Conservation (phyloP, 768 basidiomycete genomes). For the Leccinum longicurvipes region DNA sequence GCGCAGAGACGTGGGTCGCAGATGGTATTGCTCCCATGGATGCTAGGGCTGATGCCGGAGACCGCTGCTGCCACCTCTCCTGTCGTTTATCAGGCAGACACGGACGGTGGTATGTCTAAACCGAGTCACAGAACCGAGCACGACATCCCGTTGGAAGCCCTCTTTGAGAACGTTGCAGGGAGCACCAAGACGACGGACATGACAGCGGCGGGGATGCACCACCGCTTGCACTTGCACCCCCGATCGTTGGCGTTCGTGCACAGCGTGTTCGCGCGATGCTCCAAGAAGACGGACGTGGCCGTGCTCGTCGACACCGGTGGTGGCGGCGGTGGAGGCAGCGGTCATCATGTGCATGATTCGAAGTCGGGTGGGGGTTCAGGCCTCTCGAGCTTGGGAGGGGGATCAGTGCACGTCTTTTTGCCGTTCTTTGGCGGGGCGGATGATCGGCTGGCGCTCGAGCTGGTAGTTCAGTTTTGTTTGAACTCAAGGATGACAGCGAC, state of each 20-base stretch:
- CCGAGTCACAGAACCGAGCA: constrained; percentile 12
- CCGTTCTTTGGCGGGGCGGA: constrained; percentile 96
- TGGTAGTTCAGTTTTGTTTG: constrained; percentile 80
- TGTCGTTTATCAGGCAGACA: no score
- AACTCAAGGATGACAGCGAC: constrained; percentile 69
- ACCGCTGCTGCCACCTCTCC: no score
- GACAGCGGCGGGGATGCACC: constrained; percentile 34
- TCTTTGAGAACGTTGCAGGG: constrained; percentile 54
- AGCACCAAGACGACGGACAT: no score
- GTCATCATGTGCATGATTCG: no score
- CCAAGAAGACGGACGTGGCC: constrained; percentile 74
- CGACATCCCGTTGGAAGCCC: constrained; percentile 73
- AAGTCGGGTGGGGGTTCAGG: no score
- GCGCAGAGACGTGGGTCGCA: constrained; percentile 59
- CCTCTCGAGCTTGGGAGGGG: constrained; percentile 9
- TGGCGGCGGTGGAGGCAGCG: constrained; percentile 6
- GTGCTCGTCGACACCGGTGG: constrained; percentile 73
- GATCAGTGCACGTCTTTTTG: constrained; percentile 67
- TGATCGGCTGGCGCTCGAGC: constrained; percentile 83
- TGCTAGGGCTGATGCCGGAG: constrained; percentile 35
- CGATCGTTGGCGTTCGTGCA: constrained; percentile 89
- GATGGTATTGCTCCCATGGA: constrained; percentile 83
- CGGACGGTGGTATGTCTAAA: constrained; percentile 19
- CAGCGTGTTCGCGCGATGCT: constrained; percentile 68
- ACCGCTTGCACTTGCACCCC: constrained; percentile 61